Evolutionary conservation across 2,329 filamentous ascomycete species (phyloP), one percentile per base, ranked within the genome.

Genomic region (Myriosclerotinia curreyana): DNA sequence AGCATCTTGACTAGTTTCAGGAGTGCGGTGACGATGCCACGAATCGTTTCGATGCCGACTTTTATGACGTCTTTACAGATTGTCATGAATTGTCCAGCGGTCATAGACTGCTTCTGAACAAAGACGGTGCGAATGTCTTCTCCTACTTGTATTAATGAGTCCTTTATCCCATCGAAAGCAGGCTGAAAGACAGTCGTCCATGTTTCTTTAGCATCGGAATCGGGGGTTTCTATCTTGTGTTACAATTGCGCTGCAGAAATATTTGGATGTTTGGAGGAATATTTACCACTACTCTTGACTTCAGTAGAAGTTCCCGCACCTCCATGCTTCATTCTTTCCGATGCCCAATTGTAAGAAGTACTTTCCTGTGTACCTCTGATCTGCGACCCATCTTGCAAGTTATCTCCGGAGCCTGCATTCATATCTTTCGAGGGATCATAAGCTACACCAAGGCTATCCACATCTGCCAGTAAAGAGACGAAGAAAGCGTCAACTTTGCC

Each of bases 291-390:
- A 50, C 25, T 31, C 12, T 31, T 50, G 14, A 50, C 48, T 31
- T 25, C 48, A 50, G n/a, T 31, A 25, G 48, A 50, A 31, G 22
- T 31, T 50, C 48, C 25, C 22, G 25, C n/a, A 50, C 48, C 48
- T 50, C 48, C 48, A 31, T 50, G n/a, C 25, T 50, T 50, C 48
- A 50, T 50, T 50, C 48, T 50, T 50, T 50, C 48, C 8, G 48
- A 50, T 25, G 48, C 48, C 48, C 48, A 50, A 31, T 50, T 50
- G 48, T 25, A 25, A 25, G 48, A 50, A 50, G 48, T 50, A 25
- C 25, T 50, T 25, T 50, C 48, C 22, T 50, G 25, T 25, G 48
- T 31, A 25, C 25, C 11, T 25, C 48, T 50, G 48, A 50, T 31
- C 48, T 44, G 42, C 42, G 42, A 44, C 42, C 42, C 42, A 44